Base-by-base conservation (phyloP, 768 basidiomycete species). In the Rhodotorula babjevae region DNA sequence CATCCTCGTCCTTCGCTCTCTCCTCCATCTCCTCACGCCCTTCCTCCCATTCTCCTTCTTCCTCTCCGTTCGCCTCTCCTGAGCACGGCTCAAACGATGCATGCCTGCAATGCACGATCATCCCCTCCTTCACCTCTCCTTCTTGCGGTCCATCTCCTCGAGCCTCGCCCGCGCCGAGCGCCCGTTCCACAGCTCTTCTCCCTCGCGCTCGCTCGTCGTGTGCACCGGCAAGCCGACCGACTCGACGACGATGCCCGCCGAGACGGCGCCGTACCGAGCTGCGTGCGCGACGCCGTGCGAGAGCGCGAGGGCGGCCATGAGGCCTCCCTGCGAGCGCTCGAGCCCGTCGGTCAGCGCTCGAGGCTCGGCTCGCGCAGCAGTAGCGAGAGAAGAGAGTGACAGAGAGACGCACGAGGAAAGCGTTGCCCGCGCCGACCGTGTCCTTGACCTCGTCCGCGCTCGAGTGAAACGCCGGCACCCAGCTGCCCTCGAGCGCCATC, bases 391-490 rank as follows among this genome's bases (percentile, higher is more conserved):
- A 55, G 12, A 2, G 19, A 55, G 79, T 71, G 66, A 60, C 61
- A n/a, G n/a, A 61, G 58, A 12, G 8, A 25, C 81, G 69, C 71
- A 91, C 92, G 90, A 93, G 84, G 80, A 93, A 94, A 70, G 87
- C 85, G 79, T 94, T 94, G n/a, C 92, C 92, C n/a, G 91, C 92
- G 61, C 92, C 92, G 75, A 91, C 92, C 44, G 92, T 90, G 80
- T 93, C 91, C 11, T 89, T 85, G 29, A 93, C 83, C 63, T 84
- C 86, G 40, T 81, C 80, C 40, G 78, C 70, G 69, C 80, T 77
- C 9, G 81, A 81, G 89, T 90, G 92, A 78, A 85, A 92, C 19
- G 92, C 89, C 16, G 86, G 85, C 44, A 91, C 80, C 91, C 91
- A 93, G 63, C 72, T 76, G 46, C 83, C 83, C 0, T 73, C 84